Evolutionary conservation across 2,329 filamentous ascomycete species (phyloP).

Genomic region (Didymella pomorum): DNA sequence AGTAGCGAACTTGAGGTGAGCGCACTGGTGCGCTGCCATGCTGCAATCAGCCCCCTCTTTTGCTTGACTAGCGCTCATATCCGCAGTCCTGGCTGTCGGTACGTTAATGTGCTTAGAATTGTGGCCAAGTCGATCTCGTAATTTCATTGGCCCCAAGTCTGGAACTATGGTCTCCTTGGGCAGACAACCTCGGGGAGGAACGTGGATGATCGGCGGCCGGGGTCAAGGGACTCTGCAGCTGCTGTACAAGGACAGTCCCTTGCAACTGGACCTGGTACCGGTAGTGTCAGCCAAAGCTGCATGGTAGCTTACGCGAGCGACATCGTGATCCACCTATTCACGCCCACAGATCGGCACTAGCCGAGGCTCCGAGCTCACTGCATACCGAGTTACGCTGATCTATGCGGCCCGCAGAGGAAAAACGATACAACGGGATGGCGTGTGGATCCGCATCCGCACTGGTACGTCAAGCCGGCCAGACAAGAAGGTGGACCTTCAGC

Average conservation of each 20-base stretch:
- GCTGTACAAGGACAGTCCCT: constrained; percentile 24
- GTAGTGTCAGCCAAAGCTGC: constrained; percentile 35
- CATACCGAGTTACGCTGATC: constrained; percentile 23
- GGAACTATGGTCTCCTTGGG: neutral
- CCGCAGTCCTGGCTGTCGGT: constrained; percentile 32
- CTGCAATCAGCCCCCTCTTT: constrained; percentile 15
- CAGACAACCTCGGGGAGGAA: neutral
- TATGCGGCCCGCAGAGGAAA: constrained; percentile 29
- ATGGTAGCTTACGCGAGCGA: constrained; percentile 33
- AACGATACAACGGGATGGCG: constrained; percentile 31
- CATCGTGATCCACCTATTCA: constrained; percentile 36
- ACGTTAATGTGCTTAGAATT: constrained; percentile 9
- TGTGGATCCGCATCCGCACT: constrained; percentile 31
- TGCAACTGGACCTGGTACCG: constrained; percentile 35
- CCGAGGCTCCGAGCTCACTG: constrained; percentile 22
- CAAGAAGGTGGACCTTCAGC: constrained; percentile 25
- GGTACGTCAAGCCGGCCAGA: constrained; percentile 23
- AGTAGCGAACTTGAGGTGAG: constrained; percentile 5
- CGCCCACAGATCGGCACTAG: constrained; percentile 35
- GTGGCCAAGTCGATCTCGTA: constrained; percentile 19
- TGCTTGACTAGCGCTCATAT: constrained; percentile 33
- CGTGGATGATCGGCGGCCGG: constrained; percentile 29
- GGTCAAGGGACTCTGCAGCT: constrained; percentile 22
- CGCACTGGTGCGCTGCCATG: constrained; percentile 6
- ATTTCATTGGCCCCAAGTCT: constrained; percentile 4